Conservation (phyloP, 1,284 basidiomycete species). For the Apiotrichum akiyoshidainum region DNA sequence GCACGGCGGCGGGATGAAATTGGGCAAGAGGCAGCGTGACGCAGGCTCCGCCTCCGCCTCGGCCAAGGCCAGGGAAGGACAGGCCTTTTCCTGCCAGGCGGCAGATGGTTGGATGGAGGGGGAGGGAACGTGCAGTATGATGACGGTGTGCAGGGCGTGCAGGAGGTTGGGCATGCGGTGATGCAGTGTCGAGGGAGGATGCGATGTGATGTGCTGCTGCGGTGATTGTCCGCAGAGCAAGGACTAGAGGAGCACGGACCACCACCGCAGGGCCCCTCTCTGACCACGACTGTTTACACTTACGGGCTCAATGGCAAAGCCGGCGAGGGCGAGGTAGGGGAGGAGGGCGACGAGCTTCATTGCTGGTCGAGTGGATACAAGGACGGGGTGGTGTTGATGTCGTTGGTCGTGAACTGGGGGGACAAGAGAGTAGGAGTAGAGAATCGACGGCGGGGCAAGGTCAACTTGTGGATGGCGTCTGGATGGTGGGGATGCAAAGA, state of each 20-base stretch:
- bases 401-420: background rate
- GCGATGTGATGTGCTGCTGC: too few species aligned
- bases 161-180: too few species aligned
- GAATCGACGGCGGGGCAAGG: background rate
- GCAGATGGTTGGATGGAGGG: too few species aligned
- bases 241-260: background rate
- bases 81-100: too few species aligned
- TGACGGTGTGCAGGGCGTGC: too few species aligned
- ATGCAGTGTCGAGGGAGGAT: too few species aligned
- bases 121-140: too few species aligned
- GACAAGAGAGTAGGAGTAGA: background rate
- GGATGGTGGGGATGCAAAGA: background rate
- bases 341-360: conserved; percentile 20
- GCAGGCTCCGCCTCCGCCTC: too few species aligned
- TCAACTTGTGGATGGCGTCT: background rate
- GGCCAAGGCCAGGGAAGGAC: too few species aligned
- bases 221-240: background rate
- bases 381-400: background rate
- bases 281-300: too few species aligned
- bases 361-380: background rate
- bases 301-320: conserved; percentile 22
- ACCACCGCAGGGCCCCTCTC: too few species aligned
- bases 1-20: background rate
- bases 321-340: conserved; percentile 23
- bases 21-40: too few species aligned